Evolutionary conservation across 169 alveolate genomes (phyloP).

Genomic region (Cryptosporidium tyzzeri): DNA sequence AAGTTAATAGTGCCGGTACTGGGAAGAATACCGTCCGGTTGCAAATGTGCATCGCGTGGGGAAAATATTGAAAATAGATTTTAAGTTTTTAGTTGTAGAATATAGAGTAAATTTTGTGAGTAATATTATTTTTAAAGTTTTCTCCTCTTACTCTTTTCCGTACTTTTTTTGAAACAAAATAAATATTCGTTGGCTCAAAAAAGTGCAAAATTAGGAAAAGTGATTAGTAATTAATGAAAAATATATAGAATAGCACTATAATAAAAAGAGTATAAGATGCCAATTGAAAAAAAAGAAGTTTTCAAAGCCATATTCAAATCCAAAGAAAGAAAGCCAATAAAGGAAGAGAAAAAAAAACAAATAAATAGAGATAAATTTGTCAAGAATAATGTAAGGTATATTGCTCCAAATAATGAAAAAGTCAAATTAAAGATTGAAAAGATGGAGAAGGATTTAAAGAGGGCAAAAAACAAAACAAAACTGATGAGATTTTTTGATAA

Average conservation of each 20-base stretch:
- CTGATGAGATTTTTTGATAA: slow-evolving; percentile 45
- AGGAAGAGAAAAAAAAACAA: slow-evolving; percentile 21
- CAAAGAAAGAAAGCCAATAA: slow-evolving; percentile 45
- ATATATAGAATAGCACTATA: background rate
- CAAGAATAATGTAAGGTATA: slow-evolving; percentile 37
- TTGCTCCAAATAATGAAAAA: slow-evolving; percentile 23
- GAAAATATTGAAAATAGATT: background rate
- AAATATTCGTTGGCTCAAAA: background rate
- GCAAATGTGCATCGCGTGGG: slow-evolving; percentile 2
- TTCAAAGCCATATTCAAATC: slow-evolving; percentile 62
- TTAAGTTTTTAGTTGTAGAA: background rate
- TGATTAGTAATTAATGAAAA: background rate
- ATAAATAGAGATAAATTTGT: slow-evolving; percentile 26
- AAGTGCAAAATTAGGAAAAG: background rate
- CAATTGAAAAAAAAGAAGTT: slow-evolving; percentile 60
- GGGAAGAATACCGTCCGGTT: background rate
- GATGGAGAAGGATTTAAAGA: slow-evolving; percentile 19
- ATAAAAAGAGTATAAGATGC: slow-evolving; percentile 20
- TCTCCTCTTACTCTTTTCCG: background rate
- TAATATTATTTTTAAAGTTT: too few relatives aligned
- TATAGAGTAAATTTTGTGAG: background rate
- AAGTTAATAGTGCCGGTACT: background rate
- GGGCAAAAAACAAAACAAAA: background rate
- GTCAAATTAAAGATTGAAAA: background rate
- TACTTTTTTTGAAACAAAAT: too few relatives aligned